phyloP scores from a whole-genome alignment of 495 filamentous ascomycete species.

The Penicillium diatomitis region DNA sequence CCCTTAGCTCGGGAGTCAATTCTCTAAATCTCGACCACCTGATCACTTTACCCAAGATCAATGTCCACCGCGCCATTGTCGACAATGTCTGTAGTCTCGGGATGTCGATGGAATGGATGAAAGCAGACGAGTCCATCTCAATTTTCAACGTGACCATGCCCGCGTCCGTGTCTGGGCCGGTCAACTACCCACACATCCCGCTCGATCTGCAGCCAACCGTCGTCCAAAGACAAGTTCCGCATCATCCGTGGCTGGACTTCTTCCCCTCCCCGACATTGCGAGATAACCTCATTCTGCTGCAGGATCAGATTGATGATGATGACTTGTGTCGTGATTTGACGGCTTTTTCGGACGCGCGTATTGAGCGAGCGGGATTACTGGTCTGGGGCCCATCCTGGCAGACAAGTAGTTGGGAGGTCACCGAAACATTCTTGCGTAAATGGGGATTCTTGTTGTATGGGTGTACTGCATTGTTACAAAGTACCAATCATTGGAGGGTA shows the following conservation, averaged over 20 bases:
- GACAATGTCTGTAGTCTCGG: slow-evolving; percentile 11
- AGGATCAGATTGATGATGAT: slow-evolving; percentile 13
- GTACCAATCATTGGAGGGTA: slow-evolving; percentile 36
- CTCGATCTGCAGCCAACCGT: slow-evolving; percentile 14
- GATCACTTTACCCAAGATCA: slow-evolving; percentile 8
- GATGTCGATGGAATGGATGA: slow-evolving; percentile 12
- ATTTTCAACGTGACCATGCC: slow-evolving; percentile 17
- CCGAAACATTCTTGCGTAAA: slow-evolving; percentile 27
- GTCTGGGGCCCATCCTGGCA: slow-evolving; percentile 40
- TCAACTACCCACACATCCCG: slow-evolving; percentile 11
- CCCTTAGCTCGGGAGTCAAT: slow-evolving; percentile 1
- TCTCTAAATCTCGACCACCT: slow-evolving; percentile 13
- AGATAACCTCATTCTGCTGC: slow-evolving; percentile 18
- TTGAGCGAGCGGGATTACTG: slow-evolving; percentile 17
- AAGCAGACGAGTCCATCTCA: slow-evolving; percentile 12
- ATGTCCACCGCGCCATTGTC: slow-evolving; percentile 12
- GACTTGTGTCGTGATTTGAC: slow-evolving; percentile 19
- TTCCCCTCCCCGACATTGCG: slow-evolving; percentile 21
- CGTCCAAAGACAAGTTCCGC: slow-evolving; percentile 14
- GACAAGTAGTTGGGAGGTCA: slow-evolving; percentile 35
- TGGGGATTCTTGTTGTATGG: slow-evolving; percentile 35
- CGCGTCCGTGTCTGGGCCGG: not conserved
- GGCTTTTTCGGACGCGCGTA: slow-evolving; percentile 15
- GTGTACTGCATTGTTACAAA: slow-evolving; percentile 25
- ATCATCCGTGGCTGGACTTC: slow-evolving; percentile 27